phyloP scores from a whole-genome alignment of 768 basidiomycete genomes.

The Lactifluus volemus region DNA sequence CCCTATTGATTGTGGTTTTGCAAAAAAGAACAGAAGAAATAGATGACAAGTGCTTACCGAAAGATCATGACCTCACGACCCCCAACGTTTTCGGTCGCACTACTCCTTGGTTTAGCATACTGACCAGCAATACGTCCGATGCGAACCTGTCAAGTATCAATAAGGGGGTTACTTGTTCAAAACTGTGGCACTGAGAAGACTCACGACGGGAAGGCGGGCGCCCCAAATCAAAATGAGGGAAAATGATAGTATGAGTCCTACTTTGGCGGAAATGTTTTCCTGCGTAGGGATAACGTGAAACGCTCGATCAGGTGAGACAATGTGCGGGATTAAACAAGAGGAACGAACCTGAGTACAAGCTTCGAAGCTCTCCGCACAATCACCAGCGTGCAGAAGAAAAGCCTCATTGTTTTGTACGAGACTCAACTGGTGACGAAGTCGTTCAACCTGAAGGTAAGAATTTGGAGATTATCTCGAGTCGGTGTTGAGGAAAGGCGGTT shows the following conservation, averaged over 20 bases:
- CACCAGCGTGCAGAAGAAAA: constrained; percentile 93
- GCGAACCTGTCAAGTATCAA: constrained; percentile 42
- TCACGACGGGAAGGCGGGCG: constrained; percentile 82
- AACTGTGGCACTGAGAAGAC: constrained; percentile 21
- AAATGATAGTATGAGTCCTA: constrained; percentile 89
- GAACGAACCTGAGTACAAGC: constrained; percentile 76
- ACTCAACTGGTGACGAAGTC: constrained; percentile 69
- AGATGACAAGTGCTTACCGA: constrained; percentile 35
- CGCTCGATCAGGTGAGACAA: background rate
- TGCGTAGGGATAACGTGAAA: constrained; percentile 23
- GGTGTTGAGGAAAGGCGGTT: background rate
- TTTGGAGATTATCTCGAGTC: background rate
- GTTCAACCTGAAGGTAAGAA: constrained; percentile 50
- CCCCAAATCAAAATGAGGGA: constrained; percentile 94
- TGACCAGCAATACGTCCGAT: constrained; percentile 93
- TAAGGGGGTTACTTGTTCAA: background rate
- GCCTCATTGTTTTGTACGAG: constrained; percentile 82
- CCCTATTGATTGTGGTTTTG: constrained; percentile 39
- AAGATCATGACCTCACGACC: constrained; percentile 78
- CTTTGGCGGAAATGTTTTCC: constrained; percentile 83
- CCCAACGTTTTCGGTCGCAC: constrained; percentile 67
- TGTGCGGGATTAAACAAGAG: background rate
- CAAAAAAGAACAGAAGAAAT: background rate
- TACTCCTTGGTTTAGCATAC: constrained; percentile 91
- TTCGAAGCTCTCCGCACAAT: constrained; percentile 94